These are phyloP conservation scores for Botrytis paeoniae DNA, from an alignment of 2,329 filamentous ascomycete species.

Conservation along the genomic window DNA sequence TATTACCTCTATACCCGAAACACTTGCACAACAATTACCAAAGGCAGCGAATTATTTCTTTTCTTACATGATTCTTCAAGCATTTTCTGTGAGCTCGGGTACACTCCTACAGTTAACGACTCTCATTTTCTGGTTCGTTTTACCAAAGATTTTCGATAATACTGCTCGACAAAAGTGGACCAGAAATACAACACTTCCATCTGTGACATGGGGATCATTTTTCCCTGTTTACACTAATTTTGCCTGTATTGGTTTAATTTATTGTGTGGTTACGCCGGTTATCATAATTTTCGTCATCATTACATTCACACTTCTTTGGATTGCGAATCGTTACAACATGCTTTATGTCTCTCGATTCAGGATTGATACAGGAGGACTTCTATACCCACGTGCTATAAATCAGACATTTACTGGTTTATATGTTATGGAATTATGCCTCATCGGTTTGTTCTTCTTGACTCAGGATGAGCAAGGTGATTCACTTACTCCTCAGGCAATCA, in stretches of 20 bases:
- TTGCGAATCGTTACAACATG: constrained; percentile 95
- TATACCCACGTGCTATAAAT: constrained; percentile 91
- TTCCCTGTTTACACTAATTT: constrained; percentile 98
- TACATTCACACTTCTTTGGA: constrained; percentile 87
- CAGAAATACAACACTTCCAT: constrained; percentile 73
- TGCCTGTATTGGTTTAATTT: constrained; percentile 86
- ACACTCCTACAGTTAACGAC: constrained; percentile 81
- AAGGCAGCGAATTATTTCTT: constrained; percentile 95
- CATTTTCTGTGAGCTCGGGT: constrained; percentile 84
- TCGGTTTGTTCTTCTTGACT: constrained; percentile 85
- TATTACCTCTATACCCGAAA: constrained; percentile 63
- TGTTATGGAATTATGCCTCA: constrained; percentile 86
- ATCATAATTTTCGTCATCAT: constrained; percentile 92
- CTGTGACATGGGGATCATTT: constrained; percentile 85
- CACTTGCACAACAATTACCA: constrained; percentile 76
- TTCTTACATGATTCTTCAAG: constrained; percentile 95
- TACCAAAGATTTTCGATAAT: constrained; percentile 77
- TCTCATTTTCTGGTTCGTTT: constrained; percentile 75
- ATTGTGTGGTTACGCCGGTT: constrained; percentile 82
- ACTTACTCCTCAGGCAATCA: constrained; percentile 70
- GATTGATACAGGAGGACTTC: constrained; percentile 84
- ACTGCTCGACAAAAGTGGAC: constrained; percentile 81
- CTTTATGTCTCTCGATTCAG: constrained; percentile 89
- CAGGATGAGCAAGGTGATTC: constrained; percentile 51
- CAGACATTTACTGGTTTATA: constrained; percentile 95